These are phyloP conservation scores for Collybia nuda DNA, from an alignment of 768 basidiomycete species.

Conservation along the genomic window DNA sequence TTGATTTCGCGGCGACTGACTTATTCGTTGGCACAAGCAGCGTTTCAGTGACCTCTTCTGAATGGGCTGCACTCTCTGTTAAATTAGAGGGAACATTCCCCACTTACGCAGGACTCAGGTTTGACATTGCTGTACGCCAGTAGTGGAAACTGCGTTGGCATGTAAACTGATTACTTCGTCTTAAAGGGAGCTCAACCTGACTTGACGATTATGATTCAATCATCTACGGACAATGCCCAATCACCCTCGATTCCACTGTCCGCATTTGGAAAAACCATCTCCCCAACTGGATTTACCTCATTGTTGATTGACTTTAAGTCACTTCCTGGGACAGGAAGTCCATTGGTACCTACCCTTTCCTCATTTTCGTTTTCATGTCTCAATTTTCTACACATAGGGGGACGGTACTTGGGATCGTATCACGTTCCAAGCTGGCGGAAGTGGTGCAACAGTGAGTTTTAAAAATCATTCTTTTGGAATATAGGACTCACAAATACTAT, in stretches of 20 bases:
- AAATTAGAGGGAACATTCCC: slow-evolving; percentile 41
- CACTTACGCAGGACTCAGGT: slow-evolving; percentile 44
- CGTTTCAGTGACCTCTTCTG: slow-evolving; percentile 40
- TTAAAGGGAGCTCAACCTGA: slow-evolving; percentile 44
- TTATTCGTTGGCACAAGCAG: slow-evolving; percentile 39
- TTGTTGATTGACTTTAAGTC: slow-evolving; percentile 46
- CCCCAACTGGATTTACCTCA: slow-evolving; percentile 37
- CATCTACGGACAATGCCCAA: slow-evolving; percentile 33
- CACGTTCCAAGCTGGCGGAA: slow-evolving; percentile 43
- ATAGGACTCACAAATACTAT: background rate
- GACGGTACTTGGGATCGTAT: slow-evolving; percentile 50
- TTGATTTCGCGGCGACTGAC: slow-evolving; percentile 46
- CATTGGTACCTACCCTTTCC: slow-evolving; percentile 26
- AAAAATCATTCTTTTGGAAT: background rate
- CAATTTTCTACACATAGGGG: slow-evolving; percentile 20
- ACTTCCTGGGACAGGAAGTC: slow-evolving; percentile 40
- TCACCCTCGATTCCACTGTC: slow-evolving; percentile 42
- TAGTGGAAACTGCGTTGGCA: background rate
- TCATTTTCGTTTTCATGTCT: background rate
- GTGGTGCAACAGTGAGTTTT: slow-evolving; percentile 39
- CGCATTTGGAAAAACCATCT: slow-evolving; percentile 37
- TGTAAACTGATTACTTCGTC: background rate
- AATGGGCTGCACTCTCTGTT: slow-evolving; percentile 47
- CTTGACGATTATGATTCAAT: slow-evolving; percentile 38
- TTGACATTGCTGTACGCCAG: slow-evolving; percentile 47